Percentiles rank a stretch among this genome's conserved stretches.
Evolutionary conservation across 164 flowering plant genomes (phyloP).

Genomic region (Umbellularia californica): DNA sequence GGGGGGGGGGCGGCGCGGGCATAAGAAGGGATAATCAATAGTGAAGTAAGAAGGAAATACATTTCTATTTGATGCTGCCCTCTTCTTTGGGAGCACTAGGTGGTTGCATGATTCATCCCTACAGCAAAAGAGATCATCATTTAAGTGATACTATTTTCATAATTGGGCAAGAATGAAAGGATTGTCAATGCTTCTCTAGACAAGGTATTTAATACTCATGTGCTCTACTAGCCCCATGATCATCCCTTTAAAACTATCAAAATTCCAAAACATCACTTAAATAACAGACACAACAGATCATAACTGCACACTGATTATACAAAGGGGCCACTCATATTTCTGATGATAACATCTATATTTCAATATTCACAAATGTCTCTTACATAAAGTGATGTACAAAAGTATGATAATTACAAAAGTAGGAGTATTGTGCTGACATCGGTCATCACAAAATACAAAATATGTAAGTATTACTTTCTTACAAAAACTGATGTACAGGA

Average conservation of each 20-base stretch:
- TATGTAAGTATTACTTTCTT: no score
- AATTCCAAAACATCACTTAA: neutral
- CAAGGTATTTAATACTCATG: neutral
- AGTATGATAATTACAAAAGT: no score
- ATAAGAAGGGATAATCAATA: neutral
- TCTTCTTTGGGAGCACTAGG: conserved; percentile 11
- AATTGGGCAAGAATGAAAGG: conserved; percentile 1
- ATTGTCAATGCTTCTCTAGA: conserved; percentile 5
- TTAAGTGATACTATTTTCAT: neutral
- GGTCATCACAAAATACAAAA: no score
- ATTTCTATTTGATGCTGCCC: conserved; percentile 5
- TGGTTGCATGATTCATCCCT: conserved; percentile 7
- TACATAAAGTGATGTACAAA: no score
- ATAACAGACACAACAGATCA: neutral
- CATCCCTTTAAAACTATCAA: neutral
- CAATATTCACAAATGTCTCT: no score
- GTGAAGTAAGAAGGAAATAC: neutral
- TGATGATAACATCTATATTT: no score
- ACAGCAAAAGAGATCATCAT: neutral
- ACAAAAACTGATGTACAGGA: no score
- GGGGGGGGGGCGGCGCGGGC: no score
- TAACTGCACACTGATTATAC: no score
- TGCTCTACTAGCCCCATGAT: neutral
- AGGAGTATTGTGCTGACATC: no score
- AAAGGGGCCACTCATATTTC: no score